These are phyloP conservation scores for Tricholoma bakamatsutake DNA, from an alignment of 768 basidiomycete genomes.

Conservation along the genomic window DNA sequence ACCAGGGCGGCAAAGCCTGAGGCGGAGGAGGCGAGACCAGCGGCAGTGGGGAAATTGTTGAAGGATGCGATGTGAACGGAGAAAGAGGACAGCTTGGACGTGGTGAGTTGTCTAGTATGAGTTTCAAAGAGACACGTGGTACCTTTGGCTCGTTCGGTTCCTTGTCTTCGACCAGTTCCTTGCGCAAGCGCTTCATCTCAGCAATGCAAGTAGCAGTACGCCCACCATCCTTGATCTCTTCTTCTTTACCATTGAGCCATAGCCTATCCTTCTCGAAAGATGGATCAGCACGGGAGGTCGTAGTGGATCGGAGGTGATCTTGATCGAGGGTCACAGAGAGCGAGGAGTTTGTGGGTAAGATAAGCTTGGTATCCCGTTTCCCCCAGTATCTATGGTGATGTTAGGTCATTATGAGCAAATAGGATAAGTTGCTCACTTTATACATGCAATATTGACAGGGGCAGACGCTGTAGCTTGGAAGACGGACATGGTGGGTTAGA, in stretches of 20 bases:
- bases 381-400: constrained; percentile 84
- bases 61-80: constrained; percentile 86
- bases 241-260: constrained; percentile 94
- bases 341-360: constrained; percentile 96
- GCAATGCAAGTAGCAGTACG: constrained; percentile 79
- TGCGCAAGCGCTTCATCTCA: constrained; percentile 79
- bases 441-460: constrained; percentile 96
- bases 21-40: constrained; percentile 95
- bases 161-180: constrained; percentile 64
- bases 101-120: constrained; percentile 6
- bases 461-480: constrained; percentile 88
- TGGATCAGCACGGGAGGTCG: constrained; percentile 81
- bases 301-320: constrained; percentile 91
- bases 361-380: constrained; percentile 92
- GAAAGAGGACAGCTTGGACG: constrained; percentile 56
- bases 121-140: not conserved
- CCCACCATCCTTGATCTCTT: constrained; percentile 78
- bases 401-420: not conserved
- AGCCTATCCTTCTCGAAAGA: constrained; percentile 71
- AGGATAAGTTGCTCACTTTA: constrained; percentile 56
- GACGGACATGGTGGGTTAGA: constrained; percentile 38
- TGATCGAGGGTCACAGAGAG: constrained; percentile 97
- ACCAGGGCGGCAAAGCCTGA: constrained; percentile 96
- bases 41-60: constrained; percentile 99
- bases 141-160: constrained; percentile 65